Base-by-base conservation (phyloP, 352 stramenopile genomes). In the Peronosclerospora sorghi region DNA sequence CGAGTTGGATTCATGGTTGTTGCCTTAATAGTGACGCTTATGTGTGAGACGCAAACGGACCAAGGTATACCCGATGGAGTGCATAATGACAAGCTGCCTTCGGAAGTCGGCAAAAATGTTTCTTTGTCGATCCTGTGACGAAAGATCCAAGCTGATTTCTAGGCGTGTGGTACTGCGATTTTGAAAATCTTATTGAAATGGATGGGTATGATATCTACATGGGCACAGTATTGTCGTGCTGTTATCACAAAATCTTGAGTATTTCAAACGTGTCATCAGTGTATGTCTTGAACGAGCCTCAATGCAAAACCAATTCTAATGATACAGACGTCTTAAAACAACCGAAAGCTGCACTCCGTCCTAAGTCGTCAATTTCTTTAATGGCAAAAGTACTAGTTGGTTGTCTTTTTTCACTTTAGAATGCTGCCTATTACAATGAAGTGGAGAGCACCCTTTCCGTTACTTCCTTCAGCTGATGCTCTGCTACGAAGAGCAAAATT, bases 391-490 rank as follows among this genome's bases (percentile, higher is more conserved):
- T 26, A 26, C 6, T 26, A 7, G 6, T 26, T 26, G 21, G 6
- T 26, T 26, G 19, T 7, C 13, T 37, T n/a, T 35, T 1, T 10
- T 18, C n/a, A 4, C 41, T 21, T 18, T 24, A 84, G 65, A 14
- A 84, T 82, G 72, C 66, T 67, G 35, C 64, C 64, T 14, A 82
- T 82, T 27, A 72, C 58, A 26, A 84, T 82, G 72, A 65, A 80
- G 64, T 26, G 21, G 21, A 26, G 6, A 3, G 21, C 21, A 6
- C 61, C 12, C 56, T 53, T 13, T 48, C 35, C 41, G 15, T 45
- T 37, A 27, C 40, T 26, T 27, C 18, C 29, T 44, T 47, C 23
- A 48, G 26, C 15, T 26, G 6, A 28, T 41, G 32, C 17, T 8
- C 43, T 45, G 12, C 17, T 27, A 32, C 27, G 8, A 51, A 47